Evolutionary conservation across 768 basidiomycete genomes (phyloP), one percentile per base, ranked within the genome.

Genomic region (Dendrothele bispora): DNA sequence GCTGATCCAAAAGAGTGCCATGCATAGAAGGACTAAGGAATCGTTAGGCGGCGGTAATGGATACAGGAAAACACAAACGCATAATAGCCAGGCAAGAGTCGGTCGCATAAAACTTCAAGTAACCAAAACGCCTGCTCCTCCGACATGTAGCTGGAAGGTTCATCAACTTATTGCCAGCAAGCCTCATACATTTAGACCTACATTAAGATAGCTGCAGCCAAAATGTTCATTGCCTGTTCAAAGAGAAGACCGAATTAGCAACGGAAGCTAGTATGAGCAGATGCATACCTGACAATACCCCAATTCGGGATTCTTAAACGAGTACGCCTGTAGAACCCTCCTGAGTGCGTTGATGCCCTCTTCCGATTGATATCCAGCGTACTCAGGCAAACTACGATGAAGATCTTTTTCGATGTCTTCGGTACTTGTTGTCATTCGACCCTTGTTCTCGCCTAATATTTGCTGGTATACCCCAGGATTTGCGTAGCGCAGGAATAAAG

Each of bases 371-470:
- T 97, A 99, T 2, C 93, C 97, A 15, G 91, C 86, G 65, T 98
- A 99, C 62, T 99, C 97, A 0, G 97, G 97, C 47, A 99, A 70
- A 71, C 91, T 94, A 28, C 97, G 78, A 66, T 97, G 95, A 22
- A 99, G 68, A 64, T 99, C 97, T 65, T 99, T 99, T 72, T 98
- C 97, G 35, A 99, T 99, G 62, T 99, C 97, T 61, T 99, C 97
- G 1, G 95, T 95, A 55, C 92, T 92, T 7, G 88, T 88, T 41
- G 78, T 92, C 18, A 81, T 85, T 49, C 83, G 79, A 6, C 91
- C 94, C 50, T 77, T 74, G 63, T 93, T 84, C 43, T 91, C 83
- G 44, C 82, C 77, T 4, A 98, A 68, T 14, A 98, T 74, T 7
- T 74, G 72, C 11, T 82, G 75, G 62, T 97, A 99, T 45, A 79